These are phyloP conservation scores for Trichophyton schoenleinii DNA, from an alignment of 2,329 filamentous ascomycete species.

Conservation along the genomic window DNA sequence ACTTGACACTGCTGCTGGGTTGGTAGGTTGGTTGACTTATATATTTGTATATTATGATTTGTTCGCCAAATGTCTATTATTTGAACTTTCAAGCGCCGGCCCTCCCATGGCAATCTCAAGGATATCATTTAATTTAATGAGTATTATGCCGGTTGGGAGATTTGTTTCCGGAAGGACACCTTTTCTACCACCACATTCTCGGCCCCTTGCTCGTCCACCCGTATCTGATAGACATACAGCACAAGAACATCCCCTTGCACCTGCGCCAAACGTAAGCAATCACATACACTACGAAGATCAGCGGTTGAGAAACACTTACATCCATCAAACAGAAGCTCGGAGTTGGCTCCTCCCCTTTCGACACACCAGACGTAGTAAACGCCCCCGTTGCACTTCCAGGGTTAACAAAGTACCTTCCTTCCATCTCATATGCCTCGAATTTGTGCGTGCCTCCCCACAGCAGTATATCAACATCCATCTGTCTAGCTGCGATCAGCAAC, in stretches of 20 bases:
- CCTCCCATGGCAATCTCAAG: not conserved
- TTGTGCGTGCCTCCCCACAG: conserved; percentile 58
- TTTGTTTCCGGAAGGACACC: conserved; percentile 68
- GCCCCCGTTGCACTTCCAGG: conserved; percentile 57
- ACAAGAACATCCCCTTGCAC: conserved; percentile 93
- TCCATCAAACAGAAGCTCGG: conserved; percentile 98
- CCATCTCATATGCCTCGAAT: conserved; percentile 60
- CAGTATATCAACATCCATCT: conserved; percentile 59
- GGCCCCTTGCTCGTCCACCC: conserved; percentile 61
- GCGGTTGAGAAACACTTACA: conserved; percentile 46
- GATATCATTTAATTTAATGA: not conserved
- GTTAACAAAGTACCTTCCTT: conserved; percentile 60
- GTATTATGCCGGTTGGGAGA: not conserved
- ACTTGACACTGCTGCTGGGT: not conserved
- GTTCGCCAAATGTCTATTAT: not conserved
- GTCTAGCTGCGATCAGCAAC: conserved; percentile 53
- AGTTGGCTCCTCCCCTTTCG: conserved; percentile 58
- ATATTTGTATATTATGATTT: not conserved
- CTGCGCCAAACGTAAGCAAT: conserved; percentile 34
- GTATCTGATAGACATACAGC: conserved; percentile 82
- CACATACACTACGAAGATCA: not conserved
- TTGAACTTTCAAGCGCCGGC: not conserved
- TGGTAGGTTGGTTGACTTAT: not conserved
- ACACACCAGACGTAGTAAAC: conserved; percentile 49
- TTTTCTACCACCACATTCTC: conserved; percentile 77